Conservation (phyloP, 139 green algal genomes). For the Mesostigma viride region DNA sequence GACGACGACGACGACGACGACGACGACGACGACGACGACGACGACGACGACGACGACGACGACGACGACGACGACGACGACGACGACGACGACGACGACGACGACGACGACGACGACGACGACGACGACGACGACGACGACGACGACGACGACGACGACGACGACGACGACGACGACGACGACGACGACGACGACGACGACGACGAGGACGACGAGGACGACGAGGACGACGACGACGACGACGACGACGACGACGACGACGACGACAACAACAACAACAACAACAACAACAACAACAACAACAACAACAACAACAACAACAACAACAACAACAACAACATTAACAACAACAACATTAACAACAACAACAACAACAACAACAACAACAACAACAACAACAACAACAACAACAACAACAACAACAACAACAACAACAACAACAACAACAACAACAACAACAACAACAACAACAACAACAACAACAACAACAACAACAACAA, state of each 20-base stretch:
- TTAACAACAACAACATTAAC: too few relatives aligned
- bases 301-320: too few relatives aligned
- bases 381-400: too few relatives aligned
- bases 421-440: too few relatives aligned
- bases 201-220: neutral
- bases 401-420: too few relatives aligned
- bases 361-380: too few relatives aligned
- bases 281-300: too few relatives aligned
- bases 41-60: neutral
- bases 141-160: neutral
- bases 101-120: neutral
- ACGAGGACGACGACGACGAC: neutral
- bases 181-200: neutral
- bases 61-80: neutral
- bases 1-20: neutral
- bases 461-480: too few relatives aligned
- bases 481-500: too few relatives aligned
- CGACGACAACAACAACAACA: neutral
- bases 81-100: neutral
- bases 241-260: neutral
- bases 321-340: too few relatives aligned
- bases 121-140: neutral
- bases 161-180: neutral
- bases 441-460: too few relatives aligned
- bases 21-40: neutral